Base-by-base conservation (phyloP, 1,139 yeast species). In the Kazachstania sp. region DNA sequence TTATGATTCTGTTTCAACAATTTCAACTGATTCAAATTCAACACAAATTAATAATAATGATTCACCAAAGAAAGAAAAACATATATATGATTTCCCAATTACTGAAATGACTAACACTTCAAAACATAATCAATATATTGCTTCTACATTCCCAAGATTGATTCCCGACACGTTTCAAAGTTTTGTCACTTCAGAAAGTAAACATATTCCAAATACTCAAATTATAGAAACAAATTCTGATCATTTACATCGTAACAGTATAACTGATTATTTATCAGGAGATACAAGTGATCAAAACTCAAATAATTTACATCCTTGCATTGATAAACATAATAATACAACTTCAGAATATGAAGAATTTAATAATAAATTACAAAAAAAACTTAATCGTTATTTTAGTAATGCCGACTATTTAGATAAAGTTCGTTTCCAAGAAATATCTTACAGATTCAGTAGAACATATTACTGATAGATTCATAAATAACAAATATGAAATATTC, bases 371-470 rank as follows among this genome's bases (percentile, higher is more conserved):
- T 31, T 49, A 18, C 43, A 41, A 20, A 39, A 41, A 20, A 48
- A 48, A 44, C 39, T 50, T 15, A 12, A 31, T 9, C 42, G 51
- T 18, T 60, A 55, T 34, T 51, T 60, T 19, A 53, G 48, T 13
- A 54, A 57, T 35, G 60, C 58, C 44, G 63, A 60, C 23, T 58
- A 61, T 46, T 54, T 54, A 39, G 65, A 63, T 47, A 62, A 63
- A 46, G 58, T 62, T 20, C 53, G 67, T 28, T 57, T 60, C 41
- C 66, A 63, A 49, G 67, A 63, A 49, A 60, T 63, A 19, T 57
- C 61, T n/a, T 62, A 60, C 50, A 57, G 61, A 44, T 58, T 63
- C 41, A 59, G 64, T 38, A 63, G 60, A 44, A 60, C 66, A 4
- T 59, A 61, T 43, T 54, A 57, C 46, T 57, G 41, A 44, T 32